Conservation (phyloP, 805 yeast genomes). For the Danielia oregonensis region DNA sequence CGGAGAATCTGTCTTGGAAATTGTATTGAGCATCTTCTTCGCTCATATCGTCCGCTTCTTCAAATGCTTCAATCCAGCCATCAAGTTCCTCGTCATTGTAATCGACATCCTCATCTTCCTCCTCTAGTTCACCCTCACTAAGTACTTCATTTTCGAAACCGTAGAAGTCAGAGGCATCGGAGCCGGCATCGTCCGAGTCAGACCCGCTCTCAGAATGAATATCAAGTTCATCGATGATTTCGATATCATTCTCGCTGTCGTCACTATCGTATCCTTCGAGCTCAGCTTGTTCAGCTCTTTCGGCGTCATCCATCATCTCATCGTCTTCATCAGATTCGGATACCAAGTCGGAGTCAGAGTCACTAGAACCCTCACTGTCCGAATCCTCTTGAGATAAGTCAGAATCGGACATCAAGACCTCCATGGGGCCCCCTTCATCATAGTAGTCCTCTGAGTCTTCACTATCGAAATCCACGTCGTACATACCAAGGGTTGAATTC, state of each 20-base stretch:
- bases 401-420: constrained; percentile 38
- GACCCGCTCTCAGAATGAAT: constrained; percentile 27
- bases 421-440: constrained; percentile 32
- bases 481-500: constrained; percentile 93
- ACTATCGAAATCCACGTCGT: constrained; percentile 71
- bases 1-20: not conserved
- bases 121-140: constrained; percentile 16
- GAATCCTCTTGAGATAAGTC: constrained; percentile 24
- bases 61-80: constrained; percentile 40
- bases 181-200: constrained; percentile 32
- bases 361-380: constrained; percentile 21
- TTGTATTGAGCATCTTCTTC: constrained; percentile 13
- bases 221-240: constrained; percentile 32
- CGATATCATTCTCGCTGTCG: constrained; percentile 30
- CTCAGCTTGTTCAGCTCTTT: constrained; percentile 12
- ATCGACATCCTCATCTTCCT: constrained; percentile 24
- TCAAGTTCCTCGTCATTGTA: constrained; percentile 37
- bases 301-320: constrained; percentile 17
- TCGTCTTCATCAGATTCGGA: constrained; percentile 23
- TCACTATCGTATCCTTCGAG: constrained; percentile 20
- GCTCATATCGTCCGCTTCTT: constrained; percentile 18
- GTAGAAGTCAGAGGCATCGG: constrained; percentile 16
- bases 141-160: constrained; percentile 17
- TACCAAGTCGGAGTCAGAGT: constrained; percentile 24
- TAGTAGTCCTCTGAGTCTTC: constrained; percentile 53